Percentiles rank a stretch among this genome's conserved stretches.
phyloP scores from a whole-genome alignment of 257 asterid genomes.

The Datura wrightii region DNA sequence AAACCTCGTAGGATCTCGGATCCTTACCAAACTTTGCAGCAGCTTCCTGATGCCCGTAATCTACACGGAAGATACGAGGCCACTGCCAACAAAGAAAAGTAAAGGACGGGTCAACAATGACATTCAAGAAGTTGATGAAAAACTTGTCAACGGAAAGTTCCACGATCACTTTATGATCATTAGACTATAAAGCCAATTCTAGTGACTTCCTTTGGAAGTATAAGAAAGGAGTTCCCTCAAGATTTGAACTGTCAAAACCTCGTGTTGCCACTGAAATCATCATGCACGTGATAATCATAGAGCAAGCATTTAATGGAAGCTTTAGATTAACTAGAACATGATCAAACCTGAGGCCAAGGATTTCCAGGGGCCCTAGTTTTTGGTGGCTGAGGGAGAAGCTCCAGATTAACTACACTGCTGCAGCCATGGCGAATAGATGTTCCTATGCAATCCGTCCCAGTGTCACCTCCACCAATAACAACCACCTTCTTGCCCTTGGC shows the following conservation, averaged over 20 bases:
- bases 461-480: constrained; percentile 99
- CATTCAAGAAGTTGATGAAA: not conserved
- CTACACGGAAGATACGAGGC: constrained; percentile 94
- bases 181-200: not conserved
- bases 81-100: constrained; percentile 55
- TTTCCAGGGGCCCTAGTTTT: constrained; percentile 87
- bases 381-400: constrained; percentile 98
- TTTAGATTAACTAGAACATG: constrained; percentile 5
- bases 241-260: not conserved
- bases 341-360: constrained; percentile 99
- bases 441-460: constrained; percentile 97
- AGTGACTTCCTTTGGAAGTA: not conserved
- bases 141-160: not conserved
- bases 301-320: not conserved
- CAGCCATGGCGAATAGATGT: constrained; percentile 97
- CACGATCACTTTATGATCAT: not conserved
- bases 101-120: not conserved
- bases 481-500: constrained; percentile 96
- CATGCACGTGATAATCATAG: constrained; percentile 9
- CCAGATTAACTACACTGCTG: constrained; percentile 72
- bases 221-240: not conserved
- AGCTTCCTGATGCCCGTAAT: constrained; percentile 98
- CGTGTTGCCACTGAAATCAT: not conserved
- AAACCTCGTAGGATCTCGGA: constrained; percentile 90
- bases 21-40: constrained; percentile 91